These are phyloP conservation scores for Capsicum rhomboideum DNA, from an alignment of 257 asterid species.

Conservation along the genomic window DNA sequence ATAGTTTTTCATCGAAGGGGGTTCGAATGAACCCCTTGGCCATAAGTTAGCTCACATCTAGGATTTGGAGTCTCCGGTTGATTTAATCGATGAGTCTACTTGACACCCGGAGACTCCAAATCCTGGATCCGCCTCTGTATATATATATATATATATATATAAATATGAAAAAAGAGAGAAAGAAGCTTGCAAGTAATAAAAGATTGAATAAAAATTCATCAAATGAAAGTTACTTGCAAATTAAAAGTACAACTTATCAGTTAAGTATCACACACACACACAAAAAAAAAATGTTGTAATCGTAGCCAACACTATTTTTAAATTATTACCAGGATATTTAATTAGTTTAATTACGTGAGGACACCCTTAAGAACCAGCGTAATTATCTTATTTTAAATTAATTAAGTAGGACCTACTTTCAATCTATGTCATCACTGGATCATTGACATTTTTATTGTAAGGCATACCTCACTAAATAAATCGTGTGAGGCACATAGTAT, in stretches of 20 bases:
- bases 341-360: background rate
- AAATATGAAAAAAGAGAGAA: background rate
- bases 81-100: too few relatives aligned
- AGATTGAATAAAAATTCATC: background rate
- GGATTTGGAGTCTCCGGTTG: too few relatives aligned
- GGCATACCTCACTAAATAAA: background rate
- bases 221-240: background rate
- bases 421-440: background rate
- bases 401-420: background rate
- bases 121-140: too few relatives aligned
- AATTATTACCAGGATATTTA: background rate
- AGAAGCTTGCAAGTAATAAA: background rate
- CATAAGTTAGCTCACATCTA: too few relatives aligned
- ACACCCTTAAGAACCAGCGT: background rate
- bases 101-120: too few relatives aligned
- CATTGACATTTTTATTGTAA: background rate
- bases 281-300: background rate
- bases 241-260: background rate
- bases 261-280: too few relatives aligned
- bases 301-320: background rate
- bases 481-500: constrained; percentile 25
- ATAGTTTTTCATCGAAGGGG: too few relatives aligned
- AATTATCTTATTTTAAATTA: background rate
- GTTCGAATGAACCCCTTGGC: too few relatives aligned
- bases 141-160: too few relatives aligned